phyloP scores from a whole-genome alignment of 2,329 filamentous ascomycete species.

The Septoria linicola region DNA sequence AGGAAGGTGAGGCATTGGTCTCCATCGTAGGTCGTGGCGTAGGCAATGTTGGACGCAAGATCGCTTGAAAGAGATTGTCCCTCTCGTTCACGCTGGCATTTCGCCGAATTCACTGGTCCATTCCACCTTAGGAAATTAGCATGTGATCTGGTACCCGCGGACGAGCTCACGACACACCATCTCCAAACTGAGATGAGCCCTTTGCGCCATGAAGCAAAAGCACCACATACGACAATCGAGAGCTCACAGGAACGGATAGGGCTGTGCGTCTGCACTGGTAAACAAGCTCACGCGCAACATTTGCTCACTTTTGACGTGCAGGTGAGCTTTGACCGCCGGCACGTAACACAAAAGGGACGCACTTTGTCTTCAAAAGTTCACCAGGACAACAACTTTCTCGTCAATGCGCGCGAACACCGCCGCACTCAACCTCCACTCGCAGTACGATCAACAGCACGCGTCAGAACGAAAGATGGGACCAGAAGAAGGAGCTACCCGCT shows the following conservation, averaged over 20 bases:
- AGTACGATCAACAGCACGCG: neutral
- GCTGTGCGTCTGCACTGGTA: too few species aligned
- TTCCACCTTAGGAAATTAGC: neutral
- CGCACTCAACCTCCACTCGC: neutral
- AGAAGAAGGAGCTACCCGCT: neutral
- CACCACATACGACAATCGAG: too few species aligned
- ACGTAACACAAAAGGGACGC: neutral
- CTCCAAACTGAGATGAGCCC: too few species aligned
- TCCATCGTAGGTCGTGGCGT: conserved; percentile 92
- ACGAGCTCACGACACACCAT: neutral
- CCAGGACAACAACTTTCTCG: conserved; percentile 2
- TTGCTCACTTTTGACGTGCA: conserved; percentile 8
- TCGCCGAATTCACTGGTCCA: too few species aligned
- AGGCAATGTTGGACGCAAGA: conserved; percentile 91
- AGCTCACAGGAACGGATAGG: too few species aligned
- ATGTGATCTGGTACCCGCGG: neutral
- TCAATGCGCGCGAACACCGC: neutral
- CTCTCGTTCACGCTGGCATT: neutral
- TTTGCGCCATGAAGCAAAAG: too few species aligned
- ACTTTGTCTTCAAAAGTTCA: neutral
- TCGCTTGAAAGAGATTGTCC: conserved; percentile 50
- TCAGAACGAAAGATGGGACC: neutral
- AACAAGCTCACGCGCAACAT: neutral
- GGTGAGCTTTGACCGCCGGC: conserved; percentile 8
- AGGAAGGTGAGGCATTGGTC: conserved; percentile 69